A percentile compares a stretch with the other conserved stretches of the same genome.
phyloP scores from a whole-genome alignment of 202 grass and related monocot species.

The Sporobolus alterniflorus region DNA sequence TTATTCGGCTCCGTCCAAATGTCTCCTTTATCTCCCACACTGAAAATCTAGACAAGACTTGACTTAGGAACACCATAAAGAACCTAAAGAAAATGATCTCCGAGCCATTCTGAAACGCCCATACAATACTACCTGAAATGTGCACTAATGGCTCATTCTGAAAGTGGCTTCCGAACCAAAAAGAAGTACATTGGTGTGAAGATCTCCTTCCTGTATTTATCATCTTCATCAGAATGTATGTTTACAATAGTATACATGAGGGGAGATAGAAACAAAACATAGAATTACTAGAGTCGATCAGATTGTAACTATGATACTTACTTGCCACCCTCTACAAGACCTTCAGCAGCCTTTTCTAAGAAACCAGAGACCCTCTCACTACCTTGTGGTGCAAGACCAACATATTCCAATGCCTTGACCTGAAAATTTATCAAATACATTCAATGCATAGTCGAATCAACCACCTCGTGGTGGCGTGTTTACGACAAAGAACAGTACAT shows the following conservation, averaged over 20 bases:
- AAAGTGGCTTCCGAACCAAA: slow-evolving; percentile 80
- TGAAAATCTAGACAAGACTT: slow-evolving; percentile 1
- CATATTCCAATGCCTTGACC: slow-evolving; percentile 85
- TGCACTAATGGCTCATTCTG: slow-evolving; percentile 30
- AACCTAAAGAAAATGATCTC: not conserved
- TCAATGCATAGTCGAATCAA: slow-evolving; percentile 8
- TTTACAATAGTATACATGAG: slow-evolving; percentile 3
- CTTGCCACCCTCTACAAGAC: slow-evolving; percentile 93
- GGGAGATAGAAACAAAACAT: not conserved
- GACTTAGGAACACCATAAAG: not conserved
- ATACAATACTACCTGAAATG: slow-evolving; percentile 13
- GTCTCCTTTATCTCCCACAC: not conserved
- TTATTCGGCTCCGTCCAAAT: not conserved
- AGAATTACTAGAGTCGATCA: slow-evolving; percentile 1
- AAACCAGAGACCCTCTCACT: slow-evolving; percentile 84
- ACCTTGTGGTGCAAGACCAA: slow-evolving; percentile 79
- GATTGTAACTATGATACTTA: slow-evolving; percentile 38
- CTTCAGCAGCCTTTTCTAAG: slow-evolving; percentile 92
- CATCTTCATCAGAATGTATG: not conserved
- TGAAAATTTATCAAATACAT: slow-evolving; percentile 35
- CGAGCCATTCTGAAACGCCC: not conserved
- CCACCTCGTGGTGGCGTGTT: not conserved
- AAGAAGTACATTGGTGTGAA: slow-evolving; percentile 97
- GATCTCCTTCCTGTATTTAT: slow-evolving; percentile 77
- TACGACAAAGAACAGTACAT: not conserved